Conservation (phyloP, 108 stramenopile genomes). For the Cylindrotheca fusiformis region DNA sequence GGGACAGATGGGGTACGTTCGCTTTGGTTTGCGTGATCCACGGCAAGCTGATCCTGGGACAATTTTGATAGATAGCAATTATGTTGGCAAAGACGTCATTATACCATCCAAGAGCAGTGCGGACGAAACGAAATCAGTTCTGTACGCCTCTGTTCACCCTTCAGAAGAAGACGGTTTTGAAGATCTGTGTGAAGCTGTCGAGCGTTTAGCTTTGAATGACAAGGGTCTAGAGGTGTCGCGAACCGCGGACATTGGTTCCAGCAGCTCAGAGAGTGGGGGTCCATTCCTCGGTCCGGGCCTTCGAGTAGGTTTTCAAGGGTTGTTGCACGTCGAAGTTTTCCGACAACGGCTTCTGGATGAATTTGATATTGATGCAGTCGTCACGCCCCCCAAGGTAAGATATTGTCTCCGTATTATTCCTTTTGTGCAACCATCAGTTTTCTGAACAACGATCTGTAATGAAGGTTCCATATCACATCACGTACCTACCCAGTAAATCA, state of each 20-base stretch:
- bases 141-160: conserved; percentile 96
- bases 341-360: conserved; percentile 94
- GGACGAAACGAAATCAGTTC: conserved; percentile 63
- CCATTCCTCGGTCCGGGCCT: conserved; percentile 92
- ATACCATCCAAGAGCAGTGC: conserved; percentile 34
- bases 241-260: conserved; percentile 45
- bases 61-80: conserved; percentile 66
- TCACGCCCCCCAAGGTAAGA: conserved; percentile 97
- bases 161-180: conserved; percentile 91
- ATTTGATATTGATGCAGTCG: conserved; percentile 92
- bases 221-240: conserved; percentile 78
- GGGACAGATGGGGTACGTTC: conserved; percentile 95
- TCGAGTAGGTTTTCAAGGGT: conserved; percentile 95
- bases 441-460: no score
- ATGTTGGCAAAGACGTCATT: conserved; percentile 44
- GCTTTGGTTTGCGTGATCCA: conserved; percentile 87
- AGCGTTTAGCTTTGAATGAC: conserved; percentile 92
- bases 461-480: conserved; percentile 92
- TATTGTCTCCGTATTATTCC: no score
- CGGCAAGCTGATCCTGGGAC: conserved; percentile 91
- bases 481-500: conserved; percentile 78
- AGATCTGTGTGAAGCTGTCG: conserved; percentile 85
- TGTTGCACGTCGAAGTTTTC: conserved; percentile 98
- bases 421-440: no score
- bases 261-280: conserved; percentile 57